Base-by-base conservation (phyloP, 192 early-diverging fungal species). In the Coemansia sp. region DNA sequence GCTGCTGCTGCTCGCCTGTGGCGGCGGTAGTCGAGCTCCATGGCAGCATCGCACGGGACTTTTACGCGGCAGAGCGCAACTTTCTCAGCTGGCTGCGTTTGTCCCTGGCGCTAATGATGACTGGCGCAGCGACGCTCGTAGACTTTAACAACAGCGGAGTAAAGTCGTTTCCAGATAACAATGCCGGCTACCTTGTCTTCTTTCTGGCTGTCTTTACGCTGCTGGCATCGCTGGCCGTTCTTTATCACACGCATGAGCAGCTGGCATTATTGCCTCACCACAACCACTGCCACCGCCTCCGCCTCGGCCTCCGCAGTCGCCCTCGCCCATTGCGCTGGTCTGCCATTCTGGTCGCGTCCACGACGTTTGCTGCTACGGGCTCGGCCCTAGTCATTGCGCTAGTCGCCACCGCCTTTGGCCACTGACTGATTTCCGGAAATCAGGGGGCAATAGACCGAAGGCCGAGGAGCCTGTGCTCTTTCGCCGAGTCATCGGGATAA, bases 1-100 rank as follows among this genome's bases (percentile, higher is more conserved):
- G n/a, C n/a, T n/a, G n/a, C n/a, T n/a, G n/a, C n/a, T n/a, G n/a
- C n/a, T n/a, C n/a, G n/a, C n/a, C n/a, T n/a, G n/a, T n/a, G n/a
- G n/a, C n/a, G n/a, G n/a, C 54, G 5, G 32, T 57, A 36, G 31
- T 81, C 0, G 65, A 68, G 6, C 75, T 75, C 63, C 29, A n/a
- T 6, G 79, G 79, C 2, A 76, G 73, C 73, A 76, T 63, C 0
- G 79, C 79, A 1, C 65, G 79, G 4, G 79, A 82, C 39, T 72
- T 82, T 62, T 82, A 73, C 45, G 74, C 79, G 1, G 73, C 66
- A 14, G 79, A 82, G 46, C 73, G 79, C 47, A 82, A 76, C 60
- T 76, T 57, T 29, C 79, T 82, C 17, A 70, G 79, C 70, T 82
- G 79, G 69, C 39, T 76, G 1, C 70, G 79, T 0, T 45, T 82